Evolutionary conservation across 805 yeast species (phyloP).

Genomic region (Starmerella riodocensis): DNA sequence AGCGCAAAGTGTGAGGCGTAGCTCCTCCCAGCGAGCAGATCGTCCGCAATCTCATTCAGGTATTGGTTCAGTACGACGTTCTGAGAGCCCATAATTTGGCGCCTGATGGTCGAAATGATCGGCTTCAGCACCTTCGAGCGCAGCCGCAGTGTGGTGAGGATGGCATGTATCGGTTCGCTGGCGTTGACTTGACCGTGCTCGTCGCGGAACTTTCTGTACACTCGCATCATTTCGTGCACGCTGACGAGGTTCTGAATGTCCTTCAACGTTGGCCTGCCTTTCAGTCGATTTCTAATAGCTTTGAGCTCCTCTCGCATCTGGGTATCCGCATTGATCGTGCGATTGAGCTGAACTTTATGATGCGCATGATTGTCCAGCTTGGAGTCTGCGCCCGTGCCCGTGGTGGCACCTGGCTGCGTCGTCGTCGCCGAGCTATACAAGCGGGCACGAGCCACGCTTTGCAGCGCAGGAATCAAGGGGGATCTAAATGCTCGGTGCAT

Average conservation of each 20-base stretch:
- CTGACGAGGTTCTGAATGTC: slow-evolving; percentile 18
- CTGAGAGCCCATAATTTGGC: slow-evolving; percentile 16
- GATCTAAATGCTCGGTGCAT: slow-evolving; percentile 19
- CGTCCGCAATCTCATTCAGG: slow-evolving; percentile 19
- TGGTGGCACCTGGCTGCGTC: slow-evolving; percentile 1
- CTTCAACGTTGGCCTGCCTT: slow-evolving; percentile 3
- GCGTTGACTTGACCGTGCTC: slow-evolving; percentile 11
- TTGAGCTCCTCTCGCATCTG: slow-evolving; percentile 8
- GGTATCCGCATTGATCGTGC: neutral
- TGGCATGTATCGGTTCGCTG: slow-evolving; percentile 20
- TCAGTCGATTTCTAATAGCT: slow-evolving; percentile 4
- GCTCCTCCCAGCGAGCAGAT: slow-evolving; percentile 15
- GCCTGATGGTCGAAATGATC: slow-evolving; percentile 16
- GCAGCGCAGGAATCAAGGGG: slow-evolving; percentile 16
- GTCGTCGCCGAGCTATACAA: slow-evolving; percentile 10
- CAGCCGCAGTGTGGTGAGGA: slow-evolving; percentile 17
- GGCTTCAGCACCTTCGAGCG: slow-evolving; percentile 18
- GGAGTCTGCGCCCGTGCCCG: neutral
- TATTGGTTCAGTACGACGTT: slow-evolving; percentile 15
- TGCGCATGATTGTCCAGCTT: neutral
- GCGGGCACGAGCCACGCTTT: slow-evolving; percentile 14
- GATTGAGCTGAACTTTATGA: neutral
- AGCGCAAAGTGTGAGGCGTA: slow-evolving; percentile 20
- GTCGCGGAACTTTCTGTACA: slow-evolving; percentile 19
- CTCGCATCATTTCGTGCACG: slow-evolving; percentile 19